Percentiles rank a stretch among this genome's conserved stretches.
phyloP scores from a whole-genome alignment of 1,139 yeast genomes.

The Protomyces lactucae-debilis region DNA sequence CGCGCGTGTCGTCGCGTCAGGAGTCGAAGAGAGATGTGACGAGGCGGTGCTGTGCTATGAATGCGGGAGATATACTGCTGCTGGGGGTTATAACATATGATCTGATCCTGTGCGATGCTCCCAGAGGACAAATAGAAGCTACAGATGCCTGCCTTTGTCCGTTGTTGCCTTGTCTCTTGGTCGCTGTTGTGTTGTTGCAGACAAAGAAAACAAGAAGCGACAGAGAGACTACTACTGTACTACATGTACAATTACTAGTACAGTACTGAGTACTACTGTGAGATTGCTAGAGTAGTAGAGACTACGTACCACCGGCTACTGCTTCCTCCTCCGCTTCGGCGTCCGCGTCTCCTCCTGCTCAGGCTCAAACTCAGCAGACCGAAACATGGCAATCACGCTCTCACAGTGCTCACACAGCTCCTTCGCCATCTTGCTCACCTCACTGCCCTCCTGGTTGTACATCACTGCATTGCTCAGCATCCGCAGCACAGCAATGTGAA shows the following conservation, averaged over 20 bases:
- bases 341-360: conserved; percentile 11
- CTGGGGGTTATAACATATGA: no score
- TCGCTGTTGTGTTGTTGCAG: background rate
- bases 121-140: no score
- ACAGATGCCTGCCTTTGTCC: background rate
- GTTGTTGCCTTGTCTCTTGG: background rate
- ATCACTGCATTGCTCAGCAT: conserved; percentile 83
- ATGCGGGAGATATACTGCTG: no score
- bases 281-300: background rate
- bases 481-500: conserved; percentile 73
- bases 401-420: conserved; percentile 11
- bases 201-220: background rate
- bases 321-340: conserved; percentile 13
- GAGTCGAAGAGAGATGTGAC: no score
- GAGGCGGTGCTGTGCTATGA: no score
- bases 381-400: conserved; percentile 15
- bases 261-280: no score
- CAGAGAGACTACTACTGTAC: background rate
- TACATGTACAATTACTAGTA: no score
- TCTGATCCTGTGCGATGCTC: no score
- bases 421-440: conserved; percentile 93
- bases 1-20: no score
- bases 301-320: background rate
- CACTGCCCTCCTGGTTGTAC: conserved; percentile 93
- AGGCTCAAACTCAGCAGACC: conserved; percentile 5